Conservation (phyloP, 805 yeast genomes). For the Kodamaea leandrae region DNA sequence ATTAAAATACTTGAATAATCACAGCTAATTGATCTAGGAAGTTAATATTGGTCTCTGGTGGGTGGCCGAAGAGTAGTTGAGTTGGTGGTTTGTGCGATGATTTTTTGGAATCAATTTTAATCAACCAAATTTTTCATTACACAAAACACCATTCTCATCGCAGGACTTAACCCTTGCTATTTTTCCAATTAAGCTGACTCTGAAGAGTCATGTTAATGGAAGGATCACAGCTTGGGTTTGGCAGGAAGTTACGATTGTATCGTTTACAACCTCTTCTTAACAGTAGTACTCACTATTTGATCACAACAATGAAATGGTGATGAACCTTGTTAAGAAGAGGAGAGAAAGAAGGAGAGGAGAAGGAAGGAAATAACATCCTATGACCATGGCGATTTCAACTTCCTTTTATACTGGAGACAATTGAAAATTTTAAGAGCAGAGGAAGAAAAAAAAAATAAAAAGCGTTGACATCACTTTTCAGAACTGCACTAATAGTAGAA, state of each 20-base stretch:
- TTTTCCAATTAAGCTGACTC: not conserved
- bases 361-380: conserved; percentile 12
- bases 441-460: conserved; percentile 1
- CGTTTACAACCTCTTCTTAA: conserved; percentile 9
- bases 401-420: conserved; percentile 9
- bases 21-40: conserved; percentile 3
- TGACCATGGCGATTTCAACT: conserved; percentile 9
- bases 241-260: not conserved
- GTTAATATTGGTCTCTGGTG: conserved; percentile 3
- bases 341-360: conserved; percentile 30
- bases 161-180: not conserved
- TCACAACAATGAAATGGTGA: conserved; percentile 22
- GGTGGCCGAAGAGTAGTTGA: not conserved
- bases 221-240: no score
- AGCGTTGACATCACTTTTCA: conserved; percentile 3
- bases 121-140: not conserved
- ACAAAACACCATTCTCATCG: not conserved
- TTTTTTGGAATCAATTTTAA: not conserved
- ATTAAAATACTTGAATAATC: conserved; percentile 8
- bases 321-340: conserved; percentile 39
- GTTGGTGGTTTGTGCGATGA: not conserved
- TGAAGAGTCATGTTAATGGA: no score
- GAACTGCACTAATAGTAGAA: no score
- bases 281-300: conserved; percentile 10
- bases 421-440: conserved; percentile 1